Evolutionary conservation across 108 stramenopile genomes (phyloP).

Genomic region (Cyclostephanos tholiformis): DNA sequence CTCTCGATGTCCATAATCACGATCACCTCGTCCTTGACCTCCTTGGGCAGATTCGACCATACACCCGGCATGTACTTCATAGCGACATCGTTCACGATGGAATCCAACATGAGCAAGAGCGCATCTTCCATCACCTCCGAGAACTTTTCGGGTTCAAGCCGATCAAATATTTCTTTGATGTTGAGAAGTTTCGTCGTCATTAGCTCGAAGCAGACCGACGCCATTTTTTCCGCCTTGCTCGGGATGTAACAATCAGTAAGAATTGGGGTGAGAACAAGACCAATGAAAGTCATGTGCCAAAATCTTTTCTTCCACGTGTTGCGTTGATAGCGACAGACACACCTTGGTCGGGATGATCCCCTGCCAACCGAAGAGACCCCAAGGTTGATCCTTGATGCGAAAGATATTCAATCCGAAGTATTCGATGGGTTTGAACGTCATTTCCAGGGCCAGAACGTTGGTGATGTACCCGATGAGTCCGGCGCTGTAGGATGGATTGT

Average conservation of each 20-base stretch:
- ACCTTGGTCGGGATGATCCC: conserved; percentile 85
- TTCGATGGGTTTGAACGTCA: conserved; percentile 93
- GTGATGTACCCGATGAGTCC: conserved; percentile 84
- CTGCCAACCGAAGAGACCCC: conserved; percentile 91
- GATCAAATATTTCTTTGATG: conserved; percentile 84
- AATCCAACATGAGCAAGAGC: conserved; percentile 82
- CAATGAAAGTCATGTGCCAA: background rate
- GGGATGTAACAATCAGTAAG: conserved; percentile 89
- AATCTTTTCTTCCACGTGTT: too few species aligned
- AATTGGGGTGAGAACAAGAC: conserved; percentile 82
- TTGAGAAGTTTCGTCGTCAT: conserved; percentile 89
- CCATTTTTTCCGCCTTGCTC: conserved; percentile 86
- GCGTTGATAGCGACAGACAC: too few species aligned
- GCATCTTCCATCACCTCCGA: conserved; percentile 64
- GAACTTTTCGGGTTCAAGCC: conserved; percentile 83
- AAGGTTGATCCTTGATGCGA: conserved; percentile 80
- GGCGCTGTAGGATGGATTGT: conserved; percentile 27
- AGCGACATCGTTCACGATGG: conserved; percentile 84
- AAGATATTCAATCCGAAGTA: conserved; percentile 79
- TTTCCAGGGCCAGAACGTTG: conserved; percentile 88
- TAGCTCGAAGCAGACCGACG: conserved; percentile 75
- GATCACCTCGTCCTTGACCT: conserved; percentile 81
- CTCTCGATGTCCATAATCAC: conserved; percentile 73
- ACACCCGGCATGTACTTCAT: conserved; percentile 77
- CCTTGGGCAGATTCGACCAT: conserved; percentile 78